phyloP scores from a whole-genome alignment of 108 stramenopile species.

The Bacterosira constricta region DNA sequence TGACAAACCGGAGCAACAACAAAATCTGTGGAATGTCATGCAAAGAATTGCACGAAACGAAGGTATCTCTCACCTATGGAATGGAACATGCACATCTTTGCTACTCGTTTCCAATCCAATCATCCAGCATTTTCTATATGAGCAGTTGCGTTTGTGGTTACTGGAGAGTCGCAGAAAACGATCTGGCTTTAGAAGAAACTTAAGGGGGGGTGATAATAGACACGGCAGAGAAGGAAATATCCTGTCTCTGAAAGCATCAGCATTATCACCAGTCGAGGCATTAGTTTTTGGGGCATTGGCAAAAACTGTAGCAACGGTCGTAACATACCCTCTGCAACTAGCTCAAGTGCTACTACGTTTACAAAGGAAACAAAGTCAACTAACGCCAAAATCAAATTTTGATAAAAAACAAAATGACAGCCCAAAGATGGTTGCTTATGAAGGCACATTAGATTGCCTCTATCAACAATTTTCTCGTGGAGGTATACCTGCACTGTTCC shows the following conservation, averaged over 20 bases:
- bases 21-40: conserved; percentile 50
- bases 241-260: background rate
- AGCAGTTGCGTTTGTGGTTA: conserved; percentile 64
- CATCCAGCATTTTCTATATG: conserved; percentile 92
- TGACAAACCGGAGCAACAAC: background rate
- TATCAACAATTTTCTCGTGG: conserved; percentile 60
- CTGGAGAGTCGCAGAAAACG: background rate
- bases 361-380: conserved; percentile 48
- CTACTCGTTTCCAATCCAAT: conserved; percentile 93
- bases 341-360: conserved; percentile 65
- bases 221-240: background rate
- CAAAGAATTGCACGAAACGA: conserved; percentile 39
- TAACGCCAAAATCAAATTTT: background rate
- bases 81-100: conserved; percentile 79
- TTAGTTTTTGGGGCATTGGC: conserved; percentile 89
- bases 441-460: conserved; percentile 76
- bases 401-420: background rate
- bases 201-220: conserved; percentile 3
- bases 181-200: background rate
- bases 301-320: conserved; percentile 86
- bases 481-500: conserved; percentile 73
- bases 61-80: conserved; percentile 67
- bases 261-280: conserved; percentile 70
- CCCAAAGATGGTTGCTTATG: conserved; percentile 32
- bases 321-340: conserved; percentile 91